Percentiles rank a stretch among this genome's conserved stretches.
phyloP scores from a whole-genome alignment of 2,329 filamentous ascomycete species.

The Neurospora crassa region DNA sequence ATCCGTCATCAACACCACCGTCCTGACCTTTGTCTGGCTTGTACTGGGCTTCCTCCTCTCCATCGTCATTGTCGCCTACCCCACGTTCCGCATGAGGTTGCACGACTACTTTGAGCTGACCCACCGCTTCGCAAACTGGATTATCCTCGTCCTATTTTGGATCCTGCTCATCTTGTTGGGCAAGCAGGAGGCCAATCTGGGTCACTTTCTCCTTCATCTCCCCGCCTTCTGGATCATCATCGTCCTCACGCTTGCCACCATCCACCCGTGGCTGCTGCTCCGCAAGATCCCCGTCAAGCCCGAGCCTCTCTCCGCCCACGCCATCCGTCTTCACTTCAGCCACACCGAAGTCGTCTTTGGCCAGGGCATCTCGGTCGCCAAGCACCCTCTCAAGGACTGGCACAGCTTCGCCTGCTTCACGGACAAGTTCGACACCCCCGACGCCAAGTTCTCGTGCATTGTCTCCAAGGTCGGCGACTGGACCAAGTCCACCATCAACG shows the following conservation, averaged over 20 bases:
- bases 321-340: constrained; percentile 48
- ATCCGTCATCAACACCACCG: constrained; percentile 23
- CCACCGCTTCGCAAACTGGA: constrained; percentile 69
- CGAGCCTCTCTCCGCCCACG: constrained; percentile 52
- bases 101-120: constrained; percentile 63
- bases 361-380: constrained; percentile 41
- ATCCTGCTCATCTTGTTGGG: constrained; percentile 25
- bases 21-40: constrained; percentile 40
- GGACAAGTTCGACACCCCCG: constrained; percentile 24
- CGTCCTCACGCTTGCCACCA: constrained; percentile 42
- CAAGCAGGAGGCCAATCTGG: constrained; percentile 19
- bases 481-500: constrained; percentile 45
- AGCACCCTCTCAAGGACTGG: constrained; percentile 47
- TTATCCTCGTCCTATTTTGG: constrained; percentile 35
- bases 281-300: constrained; percentile 45
- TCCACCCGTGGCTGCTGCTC: constrained; percentile 54
- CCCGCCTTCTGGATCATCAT: constrained; percentile 47
- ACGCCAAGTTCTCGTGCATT: constrained; percentile 41
- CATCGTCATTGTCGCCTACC: constrained; percentile 56
- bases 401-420: constrained; percentile 54
- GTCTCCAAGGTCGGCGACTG: constrained; percentile 57
- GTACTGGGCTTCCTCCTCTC: constrained; percentile 48
- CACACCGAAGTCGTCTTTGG: constrained; percentile 38
- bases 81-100: constrained; percentile 48
- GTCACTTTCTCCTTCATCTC: constrained; percentile 30